Base-by-base conservation (phyloP, 1,139 yeast species). In the Taphrina deformans region DNA sequence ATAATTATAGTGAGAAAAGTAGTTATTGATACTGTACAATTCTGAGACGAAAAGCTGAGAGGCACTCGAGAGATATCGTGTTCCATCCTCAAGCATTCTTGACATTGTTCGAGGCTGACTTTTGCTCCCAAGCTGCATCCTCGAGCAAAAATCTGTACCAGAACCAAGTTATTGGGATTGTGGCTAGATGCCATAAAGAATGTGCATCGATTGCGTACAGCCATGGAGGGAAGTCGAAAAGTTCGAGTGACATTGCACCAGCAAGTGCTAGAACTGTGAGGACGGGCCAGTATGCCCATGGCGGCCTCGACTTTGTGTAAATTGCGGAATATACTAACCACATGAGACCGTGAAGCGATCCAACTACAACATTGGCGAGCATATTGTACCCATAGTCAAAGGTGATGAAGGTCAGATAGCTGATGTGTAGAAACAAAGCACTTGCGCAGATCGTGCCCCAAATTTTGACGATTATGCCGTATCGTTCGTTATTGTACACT, bases 341-440 rank as follows among this genome's bases (percentile, higher is more conserved):
- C 40, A 80, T 71, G 5, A 82, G 69, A 74, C 91, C 89, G 72
- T 92, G 97, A 3, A 86, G 69, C 1, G 90, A 67, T 0, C 97
- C 99, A 63, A 90, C 82, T 1, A 82, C 75, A 1, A 93, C 86
- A 72, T 95, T 93, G 33, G 96, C 96, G 71, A 84, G 82, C 98
- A 93, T 93, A 77, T 93, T 93, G 75, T 93, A 93, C 0, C 96
- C 86, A 76, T 93, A 93, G 69, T 91, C 88, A 92, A 97, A 93
- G 71, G 86, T 87, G 14, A 83, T 75, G 52, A 77, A 73, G 45
- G 86, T 80, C 55, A 93, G 79, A 68, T 93, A 81, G 56, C 82
- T 75, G 9, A 93, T 79, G 75, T 93, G 99, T 16, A 80, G 77
- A 0, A 78, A 45, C 70, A 89, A 90, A 41, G 85, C 79, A 0